These are phyloP conservation scores for Podaxis pistillaris DNA, from an alignment of 768 basidiomycete species.

Conservation along the genomic window DNA sequence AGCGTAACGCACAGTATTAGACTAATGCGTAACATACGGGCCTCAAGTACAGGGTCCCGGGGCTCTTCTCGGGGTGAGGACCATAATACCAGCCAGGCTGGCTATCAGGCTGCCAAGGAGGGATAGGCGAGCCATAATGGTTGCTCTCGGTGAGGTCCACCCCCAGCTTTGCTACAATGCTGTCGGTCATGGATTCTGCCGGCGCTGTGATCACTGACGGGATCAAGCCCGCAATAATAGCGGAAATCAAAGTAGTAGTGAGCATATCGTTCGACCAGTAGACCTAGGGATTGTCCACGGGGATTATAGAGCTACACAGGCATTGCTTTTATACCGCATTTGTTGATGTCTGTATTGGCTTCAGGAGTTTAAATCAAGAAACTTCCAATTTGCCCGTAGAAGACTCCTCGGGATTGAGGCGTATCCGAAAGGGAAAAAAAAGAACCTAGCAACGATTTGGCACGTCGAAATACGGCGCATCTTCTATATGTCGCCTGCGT, in stretches of 20 bases:
- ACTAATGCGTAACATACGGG: conserved; percentile 22
- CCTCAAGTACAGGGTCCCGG: conserved; percentile 26
- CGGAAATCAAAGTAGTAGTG: neutral
- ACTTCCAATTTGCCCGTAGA: neutral
- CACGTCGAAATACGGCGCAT: neutral
- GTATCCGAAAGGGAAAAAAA: neutral
- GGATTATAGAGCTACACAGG: neutral
- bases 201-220: neutral
- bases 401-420: neutral
- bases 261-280: conserved; percentile 1
- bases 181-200: neutral
- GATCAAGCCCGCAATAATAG: conserved; percentile 1
- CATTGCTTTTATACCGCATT: neutral
- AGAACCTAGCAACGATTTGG: neutral
- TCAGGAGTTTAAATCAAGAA: neutral
- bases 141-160: conserved; percentile 30
- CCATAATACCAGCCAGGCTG: conserved; percentile 47
- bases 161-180: conserved; percentile 14
- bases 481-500: neutral
- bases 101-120: conserved; percentile 32
- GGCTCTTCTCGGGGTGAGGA: conserved; percentile 24
- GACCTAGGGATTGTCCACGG: neutral
- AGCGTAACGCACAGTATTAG: neutral
- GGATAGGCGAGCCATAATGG: conserved; percentile 36
- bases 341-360: conserved; percentile 2